Conservation (phyloP, 768 basidiomycete genomes). For the Mrakia gelida region DNA sequence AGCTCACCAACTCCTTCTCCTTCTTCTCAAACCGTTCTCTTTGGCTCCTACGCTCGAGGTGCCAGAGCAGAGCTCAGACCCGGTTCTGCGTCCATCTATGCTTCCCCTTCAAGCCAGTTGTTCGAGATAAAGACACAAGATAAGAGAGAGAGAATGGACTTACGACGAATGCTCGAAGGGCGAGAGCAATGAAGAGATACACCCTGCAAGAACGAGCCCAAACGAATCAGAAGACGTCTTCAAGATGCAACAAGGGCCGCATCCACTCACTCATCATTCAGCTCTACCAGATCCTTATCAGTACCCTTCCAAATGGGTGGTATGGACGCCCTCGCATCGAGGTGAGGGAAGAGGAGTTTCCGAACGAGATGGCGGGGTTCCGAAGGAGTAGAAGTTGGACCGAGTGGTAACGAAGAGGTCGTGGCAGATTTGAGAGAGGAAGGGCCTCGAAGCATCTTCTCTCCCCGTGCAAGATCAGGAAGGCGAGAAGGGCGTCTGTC, state of each 20-base stretch:
- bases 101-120: background rate
- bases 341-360: conserved; percentile 21
- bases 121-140: too few relatives aligned
- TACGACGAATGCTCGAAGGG: conserved; percentile 69
- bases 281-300: background rate
- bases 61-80: too few relatives aligned
- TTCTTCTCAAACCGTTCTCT: background rate
- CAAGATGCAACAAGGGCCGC: too few relatives aligned
- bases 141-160: background rate
- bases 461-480: too few relatives aligned
- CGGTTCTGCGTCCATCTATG: too few relatives aligned
- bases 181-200: conserved; percentile 75
- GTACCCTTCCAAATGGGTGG: background rate
- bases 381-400: background rate
- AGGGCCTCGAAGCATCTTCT: conserved; percentile 5
- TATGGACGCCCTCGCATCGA: background rate
- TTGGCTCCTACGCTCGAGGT: too few relatives aligned
- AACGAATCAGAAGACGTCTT: too few relatives aligned
- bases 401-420: background rate
- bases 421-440: background rate
- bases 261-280: conserved; percentile 17
- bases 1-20: background rate
- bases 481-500: background rate
- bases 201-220: conserved; percentile 6
- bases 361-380: conserved; percentile 14